Base-by-base conservation (phyloP, 257 asterid species). In the Solanum etuberosum region DNA sequence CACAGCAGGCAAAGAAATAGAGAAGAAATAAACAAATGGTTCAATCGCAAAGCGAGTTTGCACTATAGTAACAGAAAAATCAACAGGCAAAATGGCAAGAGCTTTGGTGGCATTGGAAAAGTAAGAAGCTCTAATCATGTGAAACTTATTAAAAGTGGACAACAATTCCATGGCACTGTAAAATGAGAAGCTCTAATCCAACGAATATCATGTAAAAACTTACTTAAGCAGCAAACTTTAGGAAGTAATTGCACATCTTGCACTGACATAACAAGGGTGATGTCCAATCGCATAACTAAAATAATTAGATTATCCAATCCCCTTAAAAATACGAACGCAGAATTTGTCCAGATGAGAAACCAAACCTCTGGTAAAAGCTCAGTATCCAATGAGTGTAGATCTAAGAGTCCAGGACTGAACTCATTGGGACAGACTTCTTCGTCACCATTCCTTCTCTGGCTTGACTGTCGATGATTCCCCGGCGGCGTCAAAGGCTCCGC, bases 341-440 rank as follows among this genome's bases (percentile, higher is more conserved):
- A 78, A 43, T 43, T 48, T 16, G 18, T 18, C 20, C 31, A 74
- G 20, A 13, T 77, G 23, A 77, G 57, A 81, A 81, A 31, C 29
- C 68, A 71, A 87, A 96, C 99, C 99, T 94, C 98, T 5, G 99
- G 87, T 38, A 97, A 94, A 83, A 97, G 92, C 93, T 97, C 99
- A 43, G 98, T 96, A 90, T 97, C 98, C 85, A 95, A 91, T 18
- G 99, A 95, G 90, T 96, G 97, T 92, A 96, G 98, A 96, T 97
- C 99, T 93, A 97, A 90, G 38, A 97, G 92, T 81, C 99, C 99
- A 10, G 98, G 98, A 90, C 99, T 97, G 88, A 88, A 90, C 89
- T 96, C 98, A 86, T 93, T 94, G 0, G 95, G 94, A 85, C 94
- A 92, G 29, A 89, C 93, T 43, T 90, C 93, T 80, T 93, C 98